A percentile compares a stretch with the other conserved stretches of the same genome.
These are phyloP conservation scores for Avena atlantica DNA, from an alignment of 176 grass and related monocot species.

Conservation along the genomic window DNA sequence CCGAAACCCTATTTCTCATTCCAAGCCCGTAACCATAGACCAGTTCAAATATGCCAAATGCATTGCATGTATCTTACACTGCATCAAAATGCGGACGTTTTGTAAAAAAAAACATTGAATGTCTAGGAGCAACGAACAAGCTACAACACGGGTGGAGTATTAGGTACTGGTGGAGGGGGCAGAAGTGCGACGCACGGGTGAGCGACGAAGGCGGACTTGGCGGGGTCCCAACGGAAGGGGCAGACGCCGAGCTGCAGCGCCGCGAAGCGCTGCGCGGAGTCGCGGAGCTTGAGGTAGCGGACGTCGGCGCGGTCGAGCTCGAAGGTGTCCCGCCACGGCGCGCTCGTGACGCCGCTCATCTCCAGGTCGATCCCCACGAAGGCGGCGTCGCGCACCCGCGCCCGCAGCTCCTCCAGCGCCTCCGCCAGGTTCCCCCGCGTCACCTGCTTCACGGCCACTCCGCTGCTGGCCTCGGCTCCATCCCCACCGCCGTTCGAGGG, in stretches of 20 bases:
- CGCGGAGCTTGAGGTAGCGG: slow-evolving; percentile 79
- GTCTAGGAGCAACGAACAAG: background rate
- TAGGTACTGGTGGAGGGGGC: background rate
- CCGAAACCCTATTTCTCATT: background rate
- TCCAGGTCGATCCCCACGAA: slow-evolving; percentile 89
- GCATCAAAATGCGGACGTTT: background rate
- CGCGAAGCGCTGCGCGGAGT: slow-evolving; percentile 76
- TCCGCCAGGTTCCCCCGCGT: slow-evolving; percentile 63
- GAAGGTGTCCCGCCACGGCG: slow-evolving; percentile 83
- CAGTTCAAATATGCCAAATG: background rate
- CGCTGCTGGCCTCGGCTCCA: background rate
- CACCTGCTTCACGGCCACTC: slow-evolving; percentile 82
- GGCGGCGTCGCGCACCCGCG: slow-evolving; percentile 62
- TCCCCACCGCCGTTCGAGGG: background rate
- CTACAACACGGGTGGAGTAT: background rate
- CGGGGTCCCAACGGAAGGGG: slow-evolving; percentile 86
- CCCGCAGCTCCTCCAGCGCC: slow-evolving; percentile 62
- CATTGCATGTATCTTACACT: background rate
- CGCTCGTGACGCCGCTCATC: slow-evolving; percentile 87
- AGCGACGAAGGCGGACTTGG: slow-evolving; percentile 62
- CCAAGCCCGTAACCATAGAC: background rate
- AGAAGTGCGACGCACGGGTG: slow-evolving; percentile 59
- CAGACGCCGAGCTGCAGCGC: slow-evolving; percentile 86
- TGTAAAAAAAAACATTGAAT: too few species aligned
- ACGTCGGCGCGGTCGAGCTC: slow-evolving; percentile 87